Evolutionary conservation across 2,329 filamentous ascomycete genomes (phyloP).

Genomic region (Talaromyces islandicus): DNA sequence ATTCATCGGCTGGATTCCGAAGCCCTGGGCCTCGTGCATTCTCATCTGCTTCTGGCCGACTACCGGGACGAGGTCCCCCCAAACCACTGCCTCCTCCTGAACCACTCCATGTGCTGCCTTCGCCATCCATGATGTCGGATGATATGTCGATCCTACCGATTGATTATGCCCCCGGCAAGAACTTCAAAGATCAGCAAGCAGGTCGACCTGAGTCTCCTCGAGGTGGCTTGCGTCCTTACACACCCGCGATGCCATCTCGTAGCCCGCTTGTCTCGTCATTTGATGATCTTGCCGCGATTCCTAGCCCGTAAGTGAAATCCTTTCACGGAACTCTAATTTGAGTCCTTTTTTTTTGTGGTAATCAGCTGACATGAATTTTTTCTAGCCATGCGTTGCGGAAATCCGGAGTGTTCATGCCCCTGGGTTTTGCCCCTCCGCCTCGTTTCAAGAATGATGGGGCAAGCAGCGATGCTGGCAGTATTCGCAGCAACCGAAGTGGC

Average conservation of each 20-base stretch:
- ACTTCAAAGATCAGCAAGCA: constrained; percentile 59
- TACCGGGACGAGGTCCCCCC: constrained; percentile 43
- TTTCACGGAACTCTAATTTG: not conserved
- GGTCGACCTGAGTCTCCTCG: constrained; percentile 60
- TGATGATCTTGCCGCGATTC: constrained; percentile 77
- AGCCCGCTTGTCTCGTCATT: constrained; percentile 78
- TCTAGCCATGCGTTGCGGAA: constrained; percentile 42
- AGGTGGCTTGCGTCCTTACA: constrained; percentile 61
- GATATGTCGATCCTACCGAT: constrained; percentile 70
- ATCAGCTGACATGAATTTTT: not conserved
- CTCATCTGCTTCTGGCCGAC: constrained; percentile 54
- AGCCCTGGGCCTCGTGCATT: constrained; percentile 53
- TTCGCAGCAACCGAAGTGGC: constrained; percentile 67
- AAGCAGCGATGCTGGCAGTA: constrained; percentile 42
- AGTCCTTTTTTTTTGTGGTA: no score
- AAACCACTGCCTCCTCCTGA: constrained; percentile 65
- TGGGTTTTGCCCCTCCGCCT: constrained; percentile 46
- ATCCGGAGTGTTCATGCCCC: constrained; percentile 42
- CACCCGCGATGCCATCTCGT: constrained; percentile 64
- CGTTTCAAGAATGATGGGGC: constrained; percentile 40
- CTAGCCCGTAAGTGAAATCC: constrained; percentile 71
- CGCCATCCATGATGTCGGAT: constrained; percentile 76
- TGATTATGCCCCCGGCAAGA: constrained; percentile 80
- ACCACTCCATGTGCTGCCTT: constrained; percentile 70
- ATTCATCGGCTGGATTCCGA: constrained; percentile 34